Conservation (phyloP, 2,329 filamentous ascomycete species). For the Ascochyta rabiei region DNA sequence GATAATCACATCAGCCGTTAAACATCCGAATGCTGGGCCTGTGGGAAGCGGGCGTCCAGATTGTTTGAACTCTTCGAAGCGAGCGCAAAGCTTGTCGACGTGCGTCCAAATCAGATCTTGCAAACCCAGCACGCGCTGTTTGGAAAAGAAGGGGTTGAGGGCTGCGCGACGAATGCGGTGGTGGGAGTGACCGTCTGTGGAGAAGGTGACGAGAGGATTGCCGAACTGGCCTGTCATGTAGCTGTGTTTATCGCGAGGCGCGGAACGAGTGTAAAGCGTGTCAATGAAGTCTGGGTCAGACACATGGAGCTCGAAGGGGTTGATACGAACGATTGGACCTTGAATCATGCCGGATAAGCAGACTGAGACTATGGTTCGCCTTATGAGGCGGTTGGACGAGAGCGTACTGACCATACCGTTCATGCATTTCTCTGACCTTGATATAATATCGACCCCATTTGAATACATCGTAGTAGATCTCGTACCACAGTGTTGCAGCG, state of each 20-base stretch:
- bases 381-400: no score
- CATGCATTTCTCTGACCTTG: conserved; percentile 38
- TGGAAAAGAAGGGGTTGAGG: conserved; percentile 9
- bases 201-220: background rate
- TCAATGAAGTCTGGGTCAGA: conserved; percentile 31
- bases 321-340: conserved; percentile 41
- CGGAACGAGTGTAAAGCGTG: conserved; percentile 27
- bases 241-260: conserved; percentile 1
- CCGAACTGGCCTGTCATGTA: background rate
- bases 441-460: conserved; percentile 33
- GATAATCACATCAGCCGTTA: conserved; percentile 7
- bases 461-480: conserved; percentile 34
- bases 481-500: conserved; percentile 30
- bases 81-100: background rate
- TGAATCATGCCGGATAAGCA: background rate
- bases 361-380: no score
- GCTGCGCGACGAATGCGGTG: conserved; percentile 8
- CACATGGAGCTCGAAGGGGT: conserved; percentile 34
- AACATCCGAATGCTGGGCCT: background rate
- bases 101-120: conserved; percentile 7
- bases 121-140: background rate
- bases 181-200: background rate
- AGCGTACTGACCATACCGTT: conserved; percentile 31
- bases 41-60: background rate
- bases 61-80: background rate